phyloP scores from a whole-genome alignment of 805 yeast genomes.

The Candida coquimbonensis region DNA sequence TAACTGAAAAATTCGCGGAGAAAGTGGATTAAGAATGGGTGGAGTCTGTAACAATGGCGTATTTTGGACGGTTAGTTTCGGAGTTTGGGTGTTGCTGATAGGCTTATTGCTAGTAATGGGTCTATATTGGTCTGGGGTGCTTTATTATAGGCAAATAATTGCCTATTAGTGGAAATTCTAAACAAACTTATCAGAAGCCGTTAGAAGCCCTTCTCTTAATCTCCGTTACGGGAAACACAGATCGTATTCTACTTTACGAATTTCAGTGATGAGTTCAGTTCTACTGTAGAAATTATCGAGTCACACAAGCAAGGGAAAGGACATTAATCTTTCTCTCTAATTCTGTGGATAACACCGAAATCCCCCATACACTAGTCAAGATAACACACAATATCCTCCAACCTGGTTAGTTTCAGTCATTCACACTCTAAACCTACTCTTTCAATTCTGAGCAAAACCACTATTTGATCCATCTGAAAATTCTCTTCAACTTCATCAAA shows the following conservation, averaged over 20 bases:
- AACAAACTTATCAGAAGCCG: too few relatives aligned
- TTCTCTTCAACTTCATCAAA: neutral
- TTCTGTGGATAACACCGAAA: too few relatives aligned
- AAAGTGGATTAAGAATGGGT: neutral
- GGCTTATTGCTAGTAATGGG: too few relatives aligned
- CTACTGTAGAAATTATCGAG: neutral
- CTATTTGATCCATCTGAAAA: neutral
- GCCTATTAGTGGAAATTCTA: too few relatives aligned
- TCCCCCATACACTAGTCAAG: too few relatives aligned
- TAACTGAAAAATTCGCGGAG: neutral
- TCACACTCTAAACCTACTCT: too few relatives aligned
- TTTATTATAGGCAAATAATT: neutral
- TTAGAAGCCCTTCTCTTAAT: neutral
- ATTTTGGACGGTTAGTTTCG: neutral
- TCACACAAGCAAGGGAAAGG: too few relatives aligned
- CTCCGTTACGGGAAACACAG: slow-evolving; percentile 3
- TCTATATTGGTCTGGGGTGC: too few relatives aligned
- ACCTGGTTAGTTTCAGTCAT: too few relatives aligned
- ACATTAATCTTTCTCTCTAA: too few relatives aligned
- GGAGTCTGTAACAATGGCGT: neutral
- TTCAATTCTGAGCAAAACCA: too few relatives aligned
- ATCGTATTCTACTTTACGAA: neutral
- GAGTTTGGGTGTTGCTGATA: neutral
- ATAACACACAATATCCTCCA: too few relatives aligned
- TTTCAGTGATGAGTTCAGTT: neutral